Evolutionary conservation across 2,329 filamentous ascomycete species (phyloP).

Genomic region (Xylariales sp.): DNA sequence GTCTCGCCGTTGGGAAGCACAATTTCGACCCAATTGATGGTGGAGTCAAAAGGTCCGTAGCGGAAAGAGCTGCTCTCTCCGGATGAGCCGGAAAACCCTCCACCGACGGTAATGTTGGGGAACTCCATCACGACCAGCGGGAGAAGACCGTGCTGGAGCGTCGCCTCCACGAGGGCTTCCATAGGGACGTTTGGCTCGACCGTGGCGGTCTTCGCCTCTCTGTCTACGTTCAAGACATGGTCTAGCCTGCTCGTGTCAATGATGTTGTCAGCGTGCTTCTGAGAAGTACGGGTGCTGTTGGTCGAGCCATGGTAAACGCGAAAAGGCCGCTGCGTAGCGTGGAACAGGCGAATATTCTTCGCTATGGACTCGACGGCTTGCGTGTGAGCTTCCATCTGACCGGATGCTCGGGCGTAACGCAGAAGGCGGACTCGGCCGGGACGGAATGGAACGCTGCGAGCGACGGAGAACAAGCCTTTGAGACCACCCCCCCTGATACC

Average conservation of each 20-base stretch:
- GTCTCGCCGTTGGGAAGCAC: slow-evolving; percentile 58
- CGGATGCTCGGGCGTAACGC: no score
- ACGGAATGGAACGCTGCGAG: no score
- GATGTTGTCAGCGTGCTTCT: slow-evolving; percentile 45
- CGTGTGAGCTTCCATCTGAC: slow-evolving; percentile 44
- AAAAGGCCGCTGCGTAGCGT: slow-evolving; percentile 48
- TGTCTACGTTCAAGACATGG: slow-evolving; percentile 59
- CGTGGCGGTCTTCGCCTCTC: slow-evolving; percentile 47
- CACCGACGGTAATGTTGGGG: slow-evolving; percentile 67
- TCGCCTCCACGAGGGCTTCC: slow-evolving; percentile 57
- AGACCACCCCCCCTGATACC: no score
- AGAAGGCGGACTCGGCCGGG: no score
- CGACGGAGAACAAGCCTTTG: no score
- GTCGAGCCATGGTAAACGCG: slow-evolving; percentile 75
- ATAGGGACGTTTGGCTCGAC: slow-evolving; percentile 69
- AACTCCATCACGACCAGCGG: slow-evolving; percentile 69
- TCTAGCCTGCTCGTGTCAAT: slow-evolving; percentile 64
- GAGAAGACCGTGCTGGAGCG: slow-evolving; percentile 50
- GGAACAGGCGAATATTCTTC: slow-evolving; percentile 37
- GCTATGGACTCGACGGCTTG: slow-evolving; percentile 38
- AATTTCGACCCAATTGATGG: slow-evolving; percentile 59
- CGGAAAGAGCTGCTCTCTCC: slow-evolving; percentile 67
- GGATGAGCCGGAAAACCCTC: slow-evolving; percentile 62
- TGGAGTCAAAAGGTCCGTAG: slow-evolving; percentile 62
- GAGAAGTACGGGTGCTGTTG: slow-evolving; percentile 64